phyloP scores from a whole-genome alignment of 495 filamentous ascomycete species.

The Cryomyces antarcticus region DNA sequence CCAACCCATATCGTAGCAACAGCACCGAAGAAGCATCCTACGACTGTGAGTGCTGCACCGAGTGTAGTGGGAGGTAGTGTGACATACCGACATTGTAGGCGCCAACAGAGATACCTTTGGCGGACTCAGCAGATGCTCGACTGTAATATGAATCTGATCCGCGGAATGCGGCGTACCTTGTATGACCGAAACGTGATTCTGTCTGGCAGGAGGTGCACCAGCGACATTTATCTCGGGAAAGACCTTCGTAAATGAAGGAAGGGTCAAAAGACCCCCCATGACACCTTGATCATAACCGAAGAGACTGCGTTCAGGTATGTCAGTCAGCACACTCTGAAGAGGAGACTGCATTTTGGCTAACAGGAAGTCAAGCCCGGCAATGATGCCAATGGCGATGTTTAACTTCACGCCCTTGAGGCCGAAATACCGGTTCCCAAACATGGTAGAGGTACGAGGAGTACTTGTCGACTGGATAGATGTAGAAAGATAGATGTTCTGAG shows the following conservation, averaged over 20 bases:
- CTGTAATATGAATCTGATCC: too few species aligned
- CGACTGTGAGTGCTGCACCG: not conserved
- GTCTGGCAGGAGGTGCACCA: not conserved
- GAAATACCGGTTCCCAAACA: conserved; percentile 11
- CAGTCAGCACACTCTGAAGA: not conserved
- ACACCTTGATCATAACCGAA: conserved; percentile 14
- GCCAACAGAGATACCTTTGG: conserved; percentile 1
- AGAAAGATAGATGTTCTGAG: too few species aligned
- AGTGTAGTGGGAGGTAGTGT: not conserved
- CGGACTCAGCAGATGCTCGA: too few species aligned
- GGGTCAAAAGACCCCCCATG: conserved; percentile 8
- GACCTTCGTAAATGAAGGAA: conserved; percentile 2
- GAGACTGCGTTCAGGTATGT: conserved; percentile 1
- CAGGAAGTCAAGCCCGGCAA: conserved; percentile 51
- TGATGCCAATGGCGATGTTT: conserved; percentile 39
- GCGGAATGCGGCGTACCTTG: not conserved
- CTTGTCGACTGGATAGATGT: too few species aligned
- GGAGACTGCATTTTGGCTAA: not conserved
- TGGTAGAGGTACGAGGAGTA: too few species aligned
- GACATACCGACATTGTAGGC: conserved; percentile 3
- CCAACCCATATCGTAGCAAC: conserved; percentile 50
- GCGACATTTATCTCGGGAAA: conserved; percentile 7
- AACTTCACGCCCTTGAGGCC: conserved; percentile 42
- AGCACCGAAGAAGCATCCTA: conserved; percentile 54
- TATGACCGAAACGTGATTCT: conserved; percentile 4